phyloP scores from a whole-genome alignment of 169 alveolate species.

The Cryptosporidium baileyi region DNA sequence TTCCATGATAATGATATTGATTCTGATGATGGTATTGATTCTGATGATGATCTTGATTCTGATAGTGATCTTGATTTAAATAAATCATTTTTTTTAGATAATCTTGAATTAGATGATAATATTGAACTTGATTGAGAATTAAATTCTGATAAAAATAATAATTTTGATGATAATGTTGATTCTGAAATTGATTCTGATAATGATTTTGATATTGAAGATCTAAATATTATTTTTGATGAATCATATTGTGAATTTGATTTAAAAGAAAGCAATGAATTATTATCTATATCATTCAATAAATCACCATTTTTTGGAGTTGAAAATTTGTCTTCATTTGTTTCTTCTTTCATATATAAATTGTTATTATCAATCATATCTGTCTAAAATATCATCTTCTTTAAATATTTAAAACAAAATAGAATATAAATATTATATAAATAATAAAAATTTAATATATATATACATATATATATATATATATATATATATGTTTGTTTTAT shows the following conservation, averaged over 20 bases:
- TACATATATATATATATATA: too few species aligned
- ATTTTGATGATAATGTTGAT: slow-evolving; percentile 4
- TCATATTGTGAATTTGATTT: slow-evolving; percentile 54
- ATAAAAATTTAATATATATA: too few species aligned
- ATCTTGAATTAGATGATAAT: not conserved
- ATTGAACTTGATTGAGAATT: slow-evolving; percentile 18
- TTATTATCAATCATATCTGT: too few species aligned
- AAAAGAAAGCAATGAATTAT: not conserved
- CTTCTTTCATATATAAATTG: too few species aligned
- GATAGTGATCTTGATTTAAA: slow-evolving; percentile 52
- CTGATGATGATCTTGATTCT: not conserved
- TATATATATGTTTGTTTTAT: too few species aligned
- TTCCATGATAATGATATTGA: not conserved
- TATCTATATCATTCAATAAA: too few species aligned
- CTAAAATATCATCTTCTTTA: too few species aligned
- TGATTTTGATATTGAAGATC: not conserved
- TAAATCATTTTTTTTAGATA: slow-evolving; percentile 20
- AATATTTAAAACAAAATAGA: too few species aligned
- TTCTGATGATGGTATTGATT: too few species aligned
- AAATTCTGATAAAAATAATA: not conserved
- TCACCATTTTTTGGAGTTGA: too few species aligned
- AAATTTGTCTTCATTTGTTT: too few species aligned
- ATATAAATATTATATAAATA: too few species aligned
- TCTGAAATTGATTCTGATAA: not conserved
- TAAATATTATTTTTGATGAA: not conserved